phyloP scores from a whole-genome alignment of 345 rosid genomes.

The Sisymbrium altissimum region DNA sequence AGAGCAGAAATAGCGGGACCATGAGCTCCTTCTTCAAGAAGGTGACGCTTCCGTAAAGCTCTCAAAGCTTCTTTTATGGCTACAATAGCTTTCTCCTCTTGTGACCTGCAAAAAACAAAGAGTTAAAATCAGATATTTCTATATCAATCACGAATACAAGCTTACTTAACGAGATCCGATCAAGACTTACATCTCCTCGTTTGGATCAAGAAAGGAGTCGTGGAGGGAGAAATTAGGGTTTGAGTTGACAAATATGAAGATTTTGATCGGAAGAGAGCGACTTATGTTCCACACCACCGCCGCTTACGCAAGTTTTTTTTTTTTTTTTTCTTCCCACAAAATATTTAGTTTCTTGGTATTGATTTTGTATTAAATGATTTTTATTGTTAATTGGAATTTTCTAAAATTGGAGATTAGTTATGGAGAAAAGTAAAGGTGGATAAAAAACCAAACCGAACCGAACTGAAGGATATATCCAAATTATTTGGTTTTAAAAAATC shows the following conservation, averaged over 20 bases:
- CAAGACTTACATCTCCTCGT: slow-evolving; percentile 9
- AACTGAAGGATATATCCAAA: too few species aligned
- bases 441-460: too few species aligned
- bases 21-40: slow-evolving; percentile 91
- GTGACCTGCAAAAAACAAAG: slow-evolving; percentile 41
- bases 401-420: too few species aligned
- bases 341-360: too few species aligned
- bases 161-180: background rate
- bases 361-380: too few species aligned
- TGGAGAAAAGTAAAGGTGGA: too few species aligned
- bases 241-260: background rate
- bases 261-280: slow-evolving; percentile 14
- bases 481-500: too few species aligned
- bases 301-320: too few species aligned
- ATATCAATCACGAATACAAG: background rate
- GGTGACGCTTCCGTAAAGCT: slow-evolving; percentile 81
- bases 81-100: slow-evolving; percentile 51
- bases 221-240: slow-evolving; percentile 18
- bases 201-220: background rate
- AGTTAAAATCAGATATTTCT: background rate
- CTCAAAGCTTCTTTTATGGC: slow-evolving; percentile 81
- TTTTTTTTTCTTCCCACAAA: too few species aligned
- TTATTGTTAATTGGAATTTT: too few species aligned
- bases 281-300: background rate
- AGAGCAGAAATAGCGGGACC: slow-evolving; percentile 78